Base-by-base conservation (phyloP, 140 eudicot genomes). In the Stevia rebaudiana region DNA sequence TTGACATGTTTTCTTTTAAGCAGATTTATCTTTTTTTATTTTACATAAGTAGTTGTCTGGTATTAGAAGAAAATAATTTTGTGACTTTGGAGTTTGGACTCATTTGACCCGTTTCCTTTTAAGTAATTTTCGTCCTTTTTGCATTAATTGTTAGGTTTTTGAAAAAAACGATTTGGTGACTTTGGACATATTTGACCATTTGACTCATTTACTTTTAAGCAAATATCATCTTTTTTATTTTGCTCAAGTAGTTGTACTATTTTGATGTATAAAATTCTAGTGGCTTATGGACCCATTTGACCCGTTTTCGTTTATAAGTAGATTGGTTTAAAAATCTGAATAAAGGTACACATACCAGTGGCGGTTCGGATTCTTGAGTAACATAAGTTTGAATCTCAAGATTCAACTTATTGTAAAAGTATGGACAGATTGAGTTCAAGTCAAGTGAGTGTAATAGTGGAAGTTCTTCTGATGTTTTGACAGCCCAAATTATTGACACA, bases 331-430 rank as follows among this genome's bases (percentile, higher is more conserved):
- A 31, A 18, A 30, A 11, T 31, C 5, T 17, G 28, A 15, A 24
- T 12, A 39, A 47, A 24, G 9, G 17, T 30, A 70, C n/a, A 74
- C 73, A 3, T 75, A 90, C 97, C 90, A 83, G 40, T 59, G 83
- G 59, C 41, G 97, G 90, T 74, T 82, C 81, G 22, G 83, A 75
- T 76, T 90, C 85, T 59, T 83, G 94, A 69, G 97, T 90, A 55
- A 90, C 84, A 44, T 75, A 90, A 9, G 86, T 84, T 74, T 84
- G 94, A 73, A 90, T 80, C 69, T 86, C 97, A 43, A 90, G 84
- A 70, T 90, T 84, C 46, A 90, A 59, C 47, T 36, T 69, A 22
- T 74, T 79, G 19, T 79, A 59, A 60, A 86, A 75, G 76, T 61
- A 28, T 10, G 97, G 94, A 78, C 70, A 82, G 69, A 84, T 78